Conservation (phyloP, 1,284 basidiomycete species). For the Flammula alnicola region DNA sequence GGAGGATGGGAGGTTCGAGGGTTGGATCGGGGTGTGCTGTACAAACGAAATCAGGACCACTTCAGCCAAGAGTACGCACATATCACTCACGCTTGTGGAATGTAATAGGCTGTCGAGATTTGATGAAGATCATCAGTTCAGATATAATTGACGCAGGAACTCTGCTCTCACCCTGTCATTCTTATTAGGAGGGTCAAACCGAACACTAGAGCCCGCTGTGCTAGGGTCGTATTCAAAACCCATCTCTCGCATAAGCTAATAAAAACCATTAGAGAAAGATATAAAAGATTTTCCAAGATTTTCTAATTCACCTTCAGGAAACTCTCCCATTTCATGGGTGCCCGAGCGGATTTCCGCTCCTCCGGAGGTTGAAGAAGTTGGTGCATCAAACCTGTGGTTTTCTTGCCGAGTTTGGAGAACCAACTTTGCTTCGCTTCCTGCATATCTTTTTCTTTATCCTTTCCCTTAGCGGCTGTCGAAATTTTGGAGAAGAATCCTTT, state of each 20-base stretch:
- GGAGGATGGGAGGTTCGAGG: conserved; percentile 54
- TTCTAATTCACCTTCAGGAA: conserved; percentile 40
- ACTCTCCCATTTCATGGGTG: conserved; percentile 75
- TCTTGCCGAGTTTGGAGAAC: conserved; percentile 63
- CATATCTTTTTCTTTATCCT: conserved; percentile 38
- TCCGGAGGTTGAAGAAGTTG: conserved; percentile 63
- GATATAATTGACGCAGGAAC: not conserved
- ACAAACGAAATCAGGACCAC: conserved; percentile 5
- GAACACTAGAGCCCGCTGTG: conserved; percentile 80
- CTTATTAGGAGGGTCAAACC: conserved; percentile 73
- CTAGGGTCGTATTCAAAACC: conserved; percentile 74
- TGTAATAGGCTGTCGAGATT: conserved; percentile 59
- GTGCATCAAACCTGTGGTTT: conserved; percentile 61
- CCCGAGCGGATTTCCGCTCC: conserved; percentile 57
- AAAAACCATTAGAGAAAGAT: not conserved
- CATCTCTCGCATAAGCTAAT: conserved; percentile 76
- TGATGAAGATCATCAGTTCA: not conserved
- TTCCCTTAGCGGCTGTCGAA: conserved; percentile 38
- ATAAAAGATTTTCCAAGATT: not conserved
- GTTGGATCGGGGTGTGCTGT: conserved; percentile 76
- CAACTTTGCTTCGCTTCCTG: conserved; percentile 52
- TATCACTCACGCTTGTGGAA: conserved; percentile 72
- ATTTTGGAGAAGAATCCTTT: conserved; percentile 58
- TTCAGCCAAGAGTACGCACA: not conserved
- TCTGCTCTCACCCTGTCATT: conserved; percentile 50